Conservation (phyloP, 305 asterid species). For the Stenogyne calaminthoides region DNA sequence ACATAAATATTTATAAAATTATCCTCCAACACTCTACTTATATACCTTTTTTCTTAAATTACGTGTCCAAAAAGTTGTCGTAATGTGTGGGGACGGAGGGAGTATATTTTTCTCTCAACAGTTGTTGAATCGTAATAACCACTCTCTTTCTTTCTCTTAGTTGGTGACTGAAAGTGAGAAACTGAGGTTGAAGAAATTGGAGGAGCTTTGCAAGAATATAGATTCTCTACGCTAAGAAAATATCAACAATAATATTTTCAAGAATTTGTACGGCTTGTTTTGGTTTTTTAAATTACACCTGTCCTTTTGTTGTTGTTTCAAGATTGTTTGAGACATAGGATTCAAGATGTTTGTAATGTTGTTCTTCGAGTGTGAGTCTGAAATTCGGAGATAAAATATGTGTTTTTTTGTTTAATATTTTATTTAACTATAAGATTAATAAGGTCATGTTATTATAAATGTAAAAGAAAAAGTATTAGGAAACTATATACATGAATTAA, state of each 20-base stretch:
- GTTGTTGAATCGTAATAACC: not conserved
- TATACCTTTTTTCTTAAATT: too few species aligned
- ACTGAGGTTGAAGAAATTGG: constrained; percentile 74
- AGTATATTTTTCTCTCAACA: not conserved
- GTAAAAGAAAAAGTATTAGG: too few species aligned
- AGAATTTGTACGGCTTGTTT: constrained; percentile 19
- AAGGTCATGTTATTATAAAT: too few species aligned
- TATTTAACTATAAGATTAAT: too few species aligned
- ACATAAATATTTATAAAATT: too few species aligned
- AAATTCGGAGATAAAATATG: not conserved
- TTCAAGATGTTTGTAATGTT: constrained; percentile 9
- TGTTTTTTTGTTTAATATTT: too few species aligned
- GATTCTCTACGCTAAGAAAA: constrained; percentile 46
- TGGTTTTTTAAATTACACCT: constrained; percentile 4
- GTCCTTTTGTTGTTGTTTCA: constrained; percentile 11
- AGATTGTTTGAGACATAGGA: constrained; percentile 20
- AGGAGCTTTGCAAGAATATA: constrained; percentile 77
- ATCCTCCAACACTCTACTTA: too few species aligned
- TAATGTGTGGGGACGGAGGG: too few species aligned
- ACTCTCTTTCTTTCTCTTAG: constrained; percentile 34
- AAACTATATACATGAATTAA: too few species aligned
- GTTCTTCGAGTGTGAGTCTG: not conserved
- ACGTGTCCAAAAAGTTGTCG: too few species aligned
- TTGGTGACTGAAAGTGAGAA: constrained; percentile 83
- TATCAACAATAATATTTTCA: not conserved